Conservation (phyloP, 768 basidiomycete genomes). For the Macrolepiota fuliginosa region DNA sequence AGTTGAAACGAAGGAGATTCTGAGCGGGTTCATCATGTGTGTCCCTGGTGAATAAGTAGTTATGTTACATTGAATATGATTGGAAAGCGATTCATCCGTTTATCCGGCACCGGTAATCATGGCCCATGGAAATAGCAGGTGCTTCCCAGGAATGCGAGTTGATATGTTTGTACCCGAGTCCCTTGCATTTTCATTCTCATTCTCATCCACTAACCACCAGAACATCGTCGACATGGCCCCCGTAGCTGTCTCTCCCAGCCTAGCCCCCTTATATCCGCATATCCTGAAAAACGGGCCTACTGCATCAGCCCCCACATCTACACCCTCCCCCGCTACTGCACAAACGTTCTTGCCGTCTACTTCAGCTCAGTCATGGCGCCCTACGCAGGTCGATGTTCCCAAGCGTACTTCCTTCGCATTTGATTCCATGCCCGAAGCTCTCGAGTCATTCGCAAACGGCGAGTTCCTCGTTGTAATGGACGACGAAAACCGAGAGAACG, state of each 20-base stretch:
- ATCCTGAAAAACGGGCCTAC: conserved; percentile 10
- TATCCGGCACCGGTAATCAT: not conserved
- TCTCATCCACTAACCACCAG: conserved; percentile 9
- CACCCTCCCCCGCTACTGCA: conserved; percentile 16
- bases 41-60: conserved; percentile 22
- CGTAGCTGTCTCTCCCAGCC: conserved; percentile 21
- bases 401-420: conserved; percentile 56
- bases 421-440: conserved; percentile 77
- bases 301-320: conserved; percentile 13
- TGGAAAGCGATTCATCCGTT: not conserved
- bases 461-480: conserved; percentile 98
- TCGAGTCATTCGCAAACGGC: conserved; percentile 72
- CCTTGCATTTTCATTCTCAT: conserved; percentile 15
- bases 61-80: conserved; percentile 1
- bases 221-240: conserved; percentile 26
- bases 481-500: conserved; percentile 94
- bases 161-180: conserved; percentile 9
- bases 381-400: conserved; percentile 29
- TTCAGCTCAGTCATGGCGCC: conserved; percentile 28
- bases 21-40: not conserved
- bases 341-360: not conserved
- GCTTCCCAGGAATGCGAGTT: conserved; percentile 9
- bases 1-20: no score
- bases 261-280: conserved; percentile 9
- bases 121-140: conserved; percentile 18